Conservation (phyloP, 176 grass and related monocot genomes). For the sorghum (Sorghum bicolor) region DNA sequence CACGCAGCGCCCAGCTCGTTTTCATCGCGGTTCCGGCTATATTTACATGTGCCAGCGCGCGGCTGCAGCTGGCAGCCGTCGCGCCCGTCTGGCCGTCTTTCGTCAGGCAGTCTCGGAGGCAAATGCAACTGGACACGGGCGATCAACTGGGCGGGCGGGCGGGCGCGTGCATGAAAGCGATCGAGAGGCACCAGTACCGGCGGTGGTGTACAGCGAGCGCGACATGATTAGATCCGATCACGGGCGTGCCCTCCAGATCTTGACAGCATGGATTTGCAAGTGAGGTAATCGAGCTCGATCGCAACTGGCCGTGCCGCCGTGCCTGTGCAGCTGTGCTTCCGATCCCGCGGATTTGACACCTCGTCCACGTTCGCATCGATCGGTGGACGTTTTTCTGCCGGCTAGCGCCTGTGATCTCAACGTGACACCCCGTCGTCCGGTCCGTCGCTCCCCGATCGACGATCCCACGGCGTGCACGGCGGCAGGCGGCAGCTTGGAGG, state of each 20-base stretch:
- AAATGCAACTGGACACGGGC: not conserved
- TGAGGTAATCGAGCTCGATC: not conserved
- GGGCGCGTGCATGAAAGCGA: not conserved
- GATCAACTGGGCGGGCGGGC: not conserved
- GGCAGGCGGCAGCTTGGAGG: constrained; percentile 5
- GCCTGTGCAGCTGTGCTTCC: not conserved
- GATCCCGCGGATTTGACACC: constrained; percentile 43
- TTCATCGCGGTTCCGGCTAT: not conserved
- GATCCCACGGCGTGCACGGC: not conserved
- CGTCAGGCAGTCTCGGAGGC: not conserved
- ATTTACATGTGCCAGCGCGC: not conserved
- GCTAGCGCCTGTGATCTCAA: not conserved
- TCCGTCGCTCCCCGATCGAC: not conserved
- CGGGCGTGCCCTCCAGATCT: constrained; percentile 23
- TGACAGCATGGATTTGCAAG: constrained; percentile 15
- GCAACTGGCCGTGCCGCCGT: not conserved
- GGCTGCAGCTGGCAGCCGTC: not conserved
- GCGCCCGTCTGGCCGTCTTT: not conserved
- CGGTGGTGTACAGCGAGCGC: not conserved
- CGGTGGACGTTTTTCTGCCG: not conserved
- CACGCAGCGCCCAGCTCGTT: not conserved
- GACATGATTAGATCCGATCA: constrained; percentile 30
- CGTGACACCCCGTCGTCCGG: not conserved
- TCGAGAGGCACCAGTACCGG: not conserved
- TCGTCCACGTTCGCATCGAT: constrained; percentile 31